phyloP scores from a whole-genome alignment of 2,329 filamentous ascomycete species.

The Fusarium sp. region DNA sequence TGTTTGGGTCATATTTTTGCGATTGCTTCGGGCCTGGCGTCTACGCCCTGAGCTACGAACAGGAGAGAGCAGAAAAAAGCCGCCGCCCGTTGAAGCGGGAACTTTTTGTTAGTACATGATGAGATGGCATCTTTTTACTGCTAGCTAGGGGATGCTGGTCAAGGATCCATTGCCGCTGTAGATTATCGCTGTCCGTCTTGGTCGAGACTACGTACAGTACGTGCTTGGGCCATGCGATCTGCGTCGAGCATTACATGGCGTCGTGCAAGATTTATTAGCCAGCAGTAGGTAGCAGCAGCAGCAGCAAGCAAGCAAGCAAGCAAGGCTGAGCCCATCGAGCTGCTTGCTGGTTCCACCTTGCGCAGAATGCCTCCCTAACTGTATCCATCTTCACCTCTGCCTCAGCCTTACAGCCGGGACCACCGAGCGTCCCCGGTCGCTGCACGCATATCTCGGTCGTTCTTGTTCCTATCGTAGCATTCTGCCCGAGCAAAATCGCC shows the following conservation, averaged over 20 bases:
- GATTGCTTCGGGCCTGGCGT: neutral
- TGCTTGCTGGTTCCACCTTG: neutral
- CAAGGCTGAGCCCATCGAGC: neutral
- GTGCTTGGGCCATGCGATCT: neutral
- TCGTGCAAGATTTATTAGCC: neutral
- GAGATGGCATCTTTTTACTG: neutral
- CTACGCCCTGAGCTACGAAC: neutral
- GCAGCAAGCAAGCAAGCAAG: neutral
- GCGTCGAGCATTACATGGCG: neutral
- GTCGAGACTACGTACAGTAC: neutral
- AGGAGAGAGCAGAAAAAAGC: neutral
- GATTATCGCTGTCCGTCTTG: neutral
- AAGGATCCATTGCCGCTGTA: neutral
- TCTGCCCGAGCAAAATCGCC: neutral
- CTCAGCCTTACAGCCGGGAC: conserved; percentile 38
- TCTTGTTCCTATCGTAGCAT: conserved; percentile 1
- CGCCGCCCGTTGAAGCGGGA: neutral
- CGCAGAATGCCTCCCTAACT: neutral
- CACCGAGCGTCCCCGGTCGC: conserved; percentile 19
- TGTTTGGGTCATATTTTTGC: neutral
- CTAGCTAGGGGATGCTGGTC: neutral
- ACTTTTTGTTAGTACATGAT: neutral
- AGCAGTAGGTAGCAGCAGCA: neutral
- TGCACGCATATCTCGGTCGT: neutral
- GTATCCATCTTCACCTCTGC: conserved; percentile 10